Base-by-base conservation (phyloP, 2,329 filamentous ascomycete genomes). In the Aspergillus fischeri region DNA sequence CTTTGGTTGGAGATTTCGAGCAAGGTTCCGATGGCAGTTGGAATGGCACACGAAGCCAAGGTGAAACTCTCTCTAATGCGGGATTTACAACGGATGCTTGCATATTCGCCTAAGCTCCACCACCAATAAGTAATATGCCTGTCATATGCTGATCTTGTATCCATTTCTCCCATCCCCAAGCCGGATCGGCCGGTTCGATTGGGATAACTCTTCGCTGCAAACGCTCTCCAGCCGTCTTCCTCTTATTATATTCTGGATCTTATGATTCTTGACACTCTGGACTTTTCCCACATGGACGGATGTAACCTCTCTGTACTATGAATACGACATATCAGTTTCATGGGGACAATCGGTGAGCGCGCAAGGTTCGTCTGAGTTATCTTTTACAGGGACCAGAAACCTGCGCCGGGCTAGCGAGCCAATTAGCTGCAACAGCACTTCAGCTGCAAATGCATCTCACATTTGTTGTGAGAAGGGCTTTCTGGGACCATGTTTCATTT, bases 1-100 rank as follows among this genome's bases (percentile, higher is more conserved):
- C 47, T 49, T 49, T 11, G 21, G 14, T 14, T 38, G 32, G 32
- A 38, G 32, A 17, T 38, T 47, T 27, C 11, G 14, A 25, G 44
- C 21, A 27, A 25, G 20, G 44, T 25, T 47, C 21, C 44, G 21
- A 47, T 21, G 44, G 38, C 25, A 14, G 38, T 5, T 53, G 54
- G 27, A 32, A 55, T 50, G 54, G 47, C 50, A 60, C 53, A 51
- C 57, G 62, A 59, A 62, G 28, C 60, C 47, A 47, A 41, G 45
- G 63, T 56, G 49, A 59, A 63, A 65, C 51, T 59, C 50, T 60
- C 57, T 41, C 51, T 60, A 63, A 63, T 61, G 66, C 60, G 68
- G 70, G 69, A 70, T 72, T 60, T 59, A 54, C 28, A 56, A 56
- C 65, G 69, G 65, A 51, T 65, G 60, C 65, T 61, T 72, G 69